Percentiles rank a stretch among this genome's conserved stretches.
These are phyloP conservation scores for Chaetomium cochliodes DNA, from an alignment of 495 filamentous ascomycete species.

Conservation along the genomic window DNA sequence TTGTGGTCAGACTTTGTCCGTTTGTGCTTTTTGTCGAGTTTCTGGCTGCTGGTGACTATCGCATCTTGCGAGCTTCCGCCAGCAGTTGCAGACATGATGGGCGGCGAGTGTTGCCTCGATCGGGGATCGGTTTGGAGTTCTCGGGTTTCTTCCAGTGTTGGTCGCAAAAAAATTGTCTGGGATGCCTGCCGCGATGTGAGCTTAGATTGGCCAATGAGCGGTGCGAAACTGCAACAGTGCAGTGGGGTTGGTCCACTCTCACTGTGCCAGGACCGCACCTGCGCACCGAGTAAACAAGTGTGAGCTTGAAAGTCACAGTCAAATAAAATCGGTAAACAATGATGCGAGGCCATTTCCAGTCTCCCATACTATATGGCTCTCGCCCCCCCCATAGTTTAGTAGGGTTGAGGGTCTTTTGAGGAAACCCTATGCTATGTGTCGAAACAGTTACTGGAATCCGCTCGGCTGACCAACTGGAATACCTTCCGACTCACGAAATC, in stretches of 20 bases:
- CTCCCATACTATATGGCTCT: too few relatives aligned
- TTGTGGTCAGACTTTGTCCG: constrained; percentile 36
- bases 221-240: neutral
- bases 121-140: neutral
- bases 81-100: constrained; percentile 29
- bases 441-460: too few relatives aligned
- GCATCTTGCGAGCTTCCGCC: constrained; percentile 17
- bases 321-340: too few relatives aligned
- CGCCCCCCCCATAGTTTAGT: too few relatives aligned
- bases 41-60: constrained; percentile 18
- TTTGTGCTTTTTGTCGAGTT: constrained; percentile 39
- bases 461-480: too few relatives aligned
- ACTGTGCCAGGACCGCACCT: too few relatives aligned
- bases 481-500: too few relatives aligned
- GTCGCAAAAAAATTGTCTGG: constrained; percentile 25
- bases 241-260: neutral
- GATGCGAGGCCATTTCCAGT: too few relatives aligned
- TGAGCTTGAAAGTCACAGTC: too few relatives aligned
- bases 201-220: constrained; percentile 14
- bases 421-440: too few relatives aligned
- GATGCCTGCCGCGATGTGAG: constrained; percentile 12
- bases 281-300: too few relatives aligned
- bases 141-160: neutral
- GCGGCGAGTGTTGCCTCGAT: neutral
- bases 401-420: too few relatives aligned